These are phyloP conservation scores for Linum tenue DNA, from an alignment of 345 rosid genomes.

Conservation along the genomic window DNA sequence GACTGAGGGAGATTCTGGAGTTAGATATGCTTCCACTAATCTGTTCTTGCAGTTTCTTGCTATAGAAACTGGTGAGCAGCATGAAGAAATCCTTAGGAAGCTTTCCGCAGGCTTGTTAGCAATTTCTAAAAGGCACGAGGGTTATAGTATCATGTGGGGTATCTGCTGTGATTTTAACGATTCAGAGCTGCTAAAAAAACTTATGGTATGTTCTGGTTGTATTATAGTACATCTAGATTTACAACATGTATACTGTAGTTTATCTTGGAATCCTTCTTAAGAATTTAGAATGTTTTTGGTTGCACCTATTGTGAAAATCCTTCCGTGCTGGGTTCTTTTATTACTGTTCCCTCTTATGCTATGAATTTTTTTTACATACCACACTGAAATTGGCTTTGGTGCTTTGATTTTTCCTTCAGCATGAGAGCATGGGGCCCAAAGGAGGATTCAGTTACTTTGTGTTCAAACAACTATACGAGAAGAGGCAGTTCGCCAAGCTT, in stretches of 20 bases:
- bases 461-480: conserved; percentile 56
- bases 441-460: conserved; percentile 93
- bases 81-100: conserved; percentile 44
- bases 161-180: conserved; percentile 83
- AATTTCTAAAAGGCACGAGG: conserved; percentile 70
- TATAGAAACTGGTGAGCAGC: conserved; percentile 32
- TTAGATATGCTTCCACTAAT: conserved; percentile 2
- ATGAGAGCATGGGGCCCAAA: conserved; percentile 77
- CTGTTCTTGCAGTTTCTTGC: conserved; percentile 39
- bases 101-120: conserved; percentile 59
- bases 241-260: background rate
- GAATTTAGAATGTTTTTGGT: too few relatives aligned
- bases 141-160: conserved; percentile 71
- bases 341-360: background rate
- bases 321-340: background rate
- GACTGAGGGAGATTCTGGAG: background rate
- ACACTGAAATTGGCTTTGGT: background rate
- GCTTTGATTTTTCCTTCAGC: conserved; percentile 34
- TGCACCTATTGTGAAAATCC: too few relatives aligned
- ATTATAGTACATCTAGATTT: background rate
- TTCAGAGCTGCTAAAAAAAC: conserved; percentile 56
- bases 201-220: conserved; percentile 48
- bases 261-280: too few relatives aligned
- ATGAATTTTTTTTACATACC: background rate
- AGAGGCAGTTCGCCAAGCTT: conserved; percentile 66